Percentiles rank a stretch among this genome's conserved stretches.
Conservation (phyloP, 2,329 filamentous ascomycete genomes). For the Trichophyton schoenleinii region DNA sequence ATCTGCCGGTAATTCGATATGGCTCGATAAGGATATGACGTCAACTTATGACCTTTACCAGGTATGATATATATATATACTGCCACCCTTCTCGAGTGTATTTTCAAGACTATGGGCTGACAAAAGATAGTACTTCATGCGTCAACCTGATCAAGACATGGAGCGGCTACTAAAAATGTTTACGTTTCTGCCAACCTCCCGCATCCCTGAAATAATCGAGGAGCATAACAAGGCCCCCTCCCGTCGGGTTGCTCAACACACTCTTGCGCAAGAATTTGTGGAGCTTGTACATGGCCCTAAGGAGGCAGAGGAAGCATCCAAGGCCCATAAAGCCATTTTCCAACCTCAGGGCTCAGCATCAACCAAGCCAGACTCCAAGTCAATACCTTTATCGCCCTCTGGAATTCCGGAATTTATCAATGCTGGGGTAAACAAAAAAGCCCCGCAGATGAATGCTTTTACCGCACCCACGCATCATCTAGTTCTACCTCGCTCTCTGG, state of each 20-base stretch:
- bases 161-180: conserved; percentile 75
- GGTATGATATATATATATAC: conserved; percentile 23
- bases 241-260: conserved; percentile 67
- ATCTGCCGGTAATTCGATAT: conserved; percentile 83
- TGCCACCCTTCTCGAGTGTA: neutral
- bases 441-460: conserved; percentile 2
- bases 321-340: conserved; percentile 41
- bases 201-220: conserved; percentile 57
- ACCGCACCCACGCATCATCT: conserved; percentile 10
- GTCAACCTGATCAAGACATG: conserved; percentile 68
- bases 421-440: neutral
- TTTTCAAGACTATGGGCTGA: conserved; percentile 13
- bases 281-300: conserved; percentile 61
- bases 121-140: conserved; percentile 59
- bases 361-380: neutral
- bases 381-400: conserved; percentile 15
- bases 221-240: conserved; percentile 56
- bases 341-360: conserved; percentile 22
- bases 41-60: conserved; percentile 74
- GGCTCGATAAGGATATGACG: conserved; percentile 75
- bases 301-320: conserved; percentile 51
- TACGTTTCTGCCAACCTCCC: conserved; percentile 64
- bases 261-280: conserved; percentile 69
- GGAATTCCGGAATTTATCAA: neutral
- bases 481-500: conserved; percentile 34